phyloP scores from a whole-genome alignment of 108 stramenopile species.

The Mediolabrus comicus region DNA sequence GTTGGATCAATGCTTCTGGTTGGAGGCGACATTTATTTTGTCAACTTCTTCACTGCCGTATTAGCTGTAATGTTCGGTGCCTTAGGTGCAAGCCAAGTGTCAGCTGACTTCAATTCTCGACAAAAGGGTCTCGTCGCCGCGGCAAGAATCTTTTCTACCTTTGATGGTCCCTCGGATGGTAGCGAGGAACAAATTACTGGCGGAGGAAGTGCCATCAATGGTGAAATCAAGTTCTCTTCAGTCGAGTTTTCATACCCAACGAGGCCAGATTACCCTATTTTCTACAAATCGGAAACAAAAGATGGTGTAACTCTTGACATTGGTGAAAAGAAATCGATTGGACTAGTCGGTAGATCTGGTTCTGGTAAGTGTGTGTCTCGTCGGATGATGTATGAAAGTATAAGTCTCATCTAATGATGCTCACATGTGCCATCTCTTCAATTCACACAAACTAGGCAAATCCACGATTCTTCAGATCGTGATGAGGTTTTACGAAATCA shows the following conservation, averaged over 20 bases:
- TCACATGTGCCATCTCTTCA: neutral
- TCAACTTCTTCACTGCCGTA: conserved; percentile 41
- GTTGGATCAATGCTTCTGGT: conserved; percentile 30
- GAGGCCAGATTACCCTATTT: conserved; percentile 37
- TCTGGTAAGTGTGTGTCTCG: conserved; percentile 43
- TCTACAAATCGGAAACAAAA: conserved; percentile 18
- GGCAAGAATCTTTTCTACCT: conserved; percentile 36
- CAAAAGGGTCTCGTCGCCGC: conserved; percentile 25
- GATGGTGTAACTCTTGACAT: conserved; percentile 54
- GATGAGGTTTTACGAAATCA: conserved; percentile 93
- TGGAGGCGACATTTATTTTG: conserved; percentile 25
- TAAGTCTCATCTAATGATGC: neutral
- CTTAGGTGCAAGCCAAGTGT: conserved; percentile 48
- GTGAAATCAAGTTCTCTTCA: conserved; percentile 27
- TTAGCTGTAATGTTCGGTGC: conserved; percentile 54
- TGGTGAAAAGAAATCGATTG: conserved; percentile 50
- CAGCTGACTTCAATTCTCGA: conserved; percentile 40
- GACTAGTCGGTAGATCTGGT: conserved; percentile 68
- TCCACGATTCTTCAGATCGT: conserved; percentile 78
- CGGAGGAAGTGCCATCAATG: conserved; percentile 12
- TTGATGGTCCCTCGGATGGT: conserved; percentile 47
- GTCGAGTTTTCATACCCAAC: conserved; percentile 28
- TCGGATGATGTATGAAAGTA: conserved; percentile 16
- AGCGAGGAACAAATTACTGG: conserved; percentile 11
- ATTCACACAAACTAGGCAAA: conserved; percentile 34